Conservation (phyloP, 768 basidiomycete genomes). For the Botryobasidium botryosum region DNA sequence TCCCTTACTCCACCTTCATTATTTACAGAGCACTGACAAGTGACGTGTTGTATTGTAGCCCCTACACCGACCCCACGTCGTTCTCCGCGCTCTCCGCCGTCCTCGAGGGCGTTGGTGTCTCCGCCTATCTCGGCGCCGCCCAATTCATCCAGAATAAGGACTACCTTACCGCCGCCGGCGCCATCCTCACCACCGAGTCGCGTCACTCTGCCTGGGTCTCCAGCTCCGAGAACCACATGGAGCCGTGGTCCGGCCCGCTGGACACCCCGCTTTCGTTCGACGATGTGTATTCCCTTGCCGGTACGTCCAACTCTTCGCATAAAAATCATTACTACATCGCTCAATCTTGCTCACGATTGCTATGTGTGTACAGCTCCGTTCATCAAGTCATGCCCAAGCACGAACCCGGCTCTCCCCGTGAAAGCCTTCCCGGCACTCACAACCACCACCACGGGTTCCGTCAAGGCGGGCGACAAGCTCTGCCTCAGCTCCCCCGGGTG, state of each 20-base stretch:
- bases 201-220: slow-evolving; percentile 46
- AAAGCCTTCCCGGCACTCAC: slow-evolving; percentile 35
- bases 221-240: slow-evolving; percentile 30
- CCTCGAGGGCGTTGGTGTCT: slow-evolving; percentile 38
- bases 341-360: slow-evolving; percentile 20
- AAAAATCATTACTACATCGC: slow-evolving; percentile 14
- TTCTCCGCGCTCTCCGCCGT: slow-evolving; percentile 35
- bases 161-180: slow-evolving; percentile 36
- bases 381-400: slow-evolving; percentile 34
- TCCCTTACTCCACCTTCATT: neutral
- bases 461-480: no score
- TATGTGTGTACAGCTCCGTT: slow-evolving; percentile 20
- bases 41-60: slow-evolving; percentile 20
- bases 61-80: slow-evolving; percentile 27
- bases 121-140: slow-evolving; percentile 43
- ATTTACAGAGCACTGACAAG: neutral
- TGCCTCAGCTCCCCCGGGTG: no score
- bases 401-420: slow-evolving; percentile 35
- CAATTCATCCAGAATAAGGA: slow-evolving; percentile 29
- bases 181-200: slow-evolving; percentile 44
- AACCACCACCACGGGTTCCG: slow-evolving; percentile 18
- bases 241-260: slow-evolving; percentile 41
- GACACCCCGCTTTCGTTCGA: slow-evolving; percentile 30
- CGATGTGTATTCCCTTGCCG: slow-evolving; percentile 29
- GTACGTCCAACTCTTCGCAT: slow-evolving; percentile 28